These are phyloP conservation scores for Rhynchospora pubera DNA, from an alignment of 176 grass and related monocot genomes.

Conservation along the genomic window DNA sequence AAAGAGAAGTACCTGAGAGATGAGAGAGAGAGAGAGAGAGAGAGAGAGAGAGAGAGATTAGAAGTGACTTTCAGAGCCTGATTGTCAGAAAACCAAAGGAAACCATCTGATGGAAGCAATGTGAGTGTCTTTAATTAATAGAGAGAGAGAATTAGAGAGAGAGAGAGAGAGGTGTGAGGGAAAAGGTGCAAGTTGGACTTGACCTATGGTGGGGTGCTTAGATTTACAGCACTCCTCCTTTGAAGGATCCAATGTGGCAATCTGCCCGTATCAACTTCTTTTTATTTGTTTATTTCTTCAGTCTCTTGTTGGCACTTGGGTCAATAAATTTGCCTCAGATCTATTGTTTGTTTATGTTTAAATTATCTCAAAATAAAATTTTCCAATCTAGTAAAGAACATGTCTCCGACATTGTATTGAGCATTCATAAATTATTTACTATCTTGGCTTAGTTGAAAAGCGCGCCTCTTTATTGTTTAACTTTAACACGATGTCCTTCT, in stretches of 20 bases:
- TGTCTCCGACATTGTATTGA: neutral
- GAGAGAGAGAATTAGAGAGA: too few relatives aligned
- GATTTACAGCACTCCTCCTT: constrained; percentile 6
- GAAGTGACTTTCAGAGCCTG: constrained; percentile 39
- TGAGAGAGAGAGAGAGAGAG: too few relatives aligned
- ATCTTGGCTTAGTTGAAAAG: neutral
- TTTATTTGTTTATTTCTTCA: too few relatives aligned
- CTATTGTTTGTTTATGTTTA: neutral
- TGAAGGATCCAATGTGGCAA: constrained; percentile 9
- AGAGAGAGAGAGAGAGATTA: constrained; percentile 35
- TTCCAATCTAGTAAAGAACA: neutral
- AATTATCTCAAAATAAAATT: neutral
- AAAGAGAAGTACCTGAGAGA: constrained; percentile 26
- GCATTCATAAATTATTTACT: neutral
- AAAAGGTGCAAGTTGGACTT: constrained; percentile 44
- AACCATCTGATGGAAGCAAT: constrained; percentile 57
- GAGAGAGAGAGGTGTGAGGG: constrained; percentile 26
- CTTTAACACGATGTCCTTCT: neutral
- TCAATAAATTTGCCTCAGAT: neutral
- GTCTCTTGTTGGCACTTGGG: neutral
- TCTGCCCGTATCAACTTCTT: too few relatives aligned
- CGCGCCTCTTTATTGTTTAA: neutral
- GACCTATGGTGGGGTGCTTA: neutral
- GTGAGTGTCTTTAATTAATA: constrained; percentile 28
- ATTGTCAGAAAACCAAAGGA: constrained; percentile 23